Base-by-base conservation (phyloP, 495 filamentous ascomycete species). In the Aspergillus cristatus region DNA sequence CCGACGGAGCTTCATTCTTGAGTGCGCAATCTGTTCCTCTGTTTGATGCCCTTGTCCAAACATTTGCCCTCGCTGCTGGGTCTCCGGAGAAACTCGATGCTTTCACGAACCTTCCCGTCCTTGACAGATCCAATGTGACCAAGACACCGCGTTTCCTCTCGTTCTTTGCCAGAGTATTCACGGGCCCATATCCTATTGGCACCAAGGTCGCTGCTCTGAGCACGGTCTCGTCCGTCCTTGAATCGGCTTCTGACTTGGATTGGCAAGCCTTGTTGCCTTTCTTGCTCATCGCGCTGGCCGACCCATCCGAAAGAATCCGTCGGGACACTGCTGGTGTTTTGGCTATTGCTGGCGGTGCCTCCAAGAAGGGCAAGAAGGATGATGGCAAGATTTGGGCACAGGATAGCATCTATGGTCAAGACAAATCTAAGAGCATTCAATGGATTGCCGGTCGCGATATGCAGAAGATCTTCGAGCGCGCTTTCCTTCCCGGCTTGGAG, bases 181-280 rank as follows among this genome's bases (percentile, higher is more conserved):
- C 81, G 39, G 75, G 81, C 0, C 67, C 71, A 11, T 78, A 78
- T 43, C 81, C 86, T 18, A 74, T 71, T 13, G 58, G 79, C 28
- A 79, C 77, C 11, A 75, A 82, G 43, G 67, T 70, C 17, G 71
- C 78, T 14, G 87, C 88, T 3, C 55, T 94, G 35, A 74, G 73
- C 25, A 63, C 70, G 34, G 67, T 78, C 16, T 74, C 71, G 14
- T 54, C 60, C 5, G 58, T 70, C 14, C 46, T 93, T 14, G 66
- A 65, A 33, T 67, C 67, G 8, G 47, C 49, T 6, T 57, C 70
- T 18, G 68, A 58, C 25, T 45, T 79, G 33, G 88, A 93, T 52
- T 67, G 80, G 28, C 89, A 94, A 50, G 76, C 78, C 2, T 48
- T 94, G 14, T 43, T 94, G 18, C 88, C 89, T 11, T 94, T 93